phyloP scores from a whole-genome alignment of 139 green algal genomes.

The Closterium sp. region DNA sequence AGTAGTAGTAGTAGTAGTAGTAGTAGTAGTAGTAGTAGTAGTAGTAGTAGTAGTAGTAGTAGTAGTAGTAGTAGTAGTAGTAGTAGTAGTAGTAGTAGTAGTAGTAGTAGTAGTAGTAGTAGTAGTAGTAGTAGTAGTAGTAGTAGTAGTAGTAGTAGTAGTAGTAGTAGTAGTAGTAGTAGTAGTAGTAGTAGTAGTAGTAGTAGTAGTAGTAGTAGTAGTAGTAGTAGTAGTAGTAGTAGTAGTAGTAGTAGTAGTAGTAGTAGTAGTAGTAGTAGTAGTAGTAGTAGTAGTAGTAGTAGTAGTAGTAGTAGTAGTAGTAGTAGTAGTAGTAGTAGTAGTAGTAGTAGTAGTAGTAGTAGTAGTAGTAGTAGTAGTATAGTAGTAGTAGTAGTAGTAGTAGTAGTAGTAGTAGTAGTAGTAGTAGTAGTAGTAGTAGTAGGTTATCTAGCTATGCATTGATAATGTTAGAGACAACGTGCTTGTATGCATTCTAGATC shows the following conservation, averaged over 20 bases:
- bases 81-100: slow-evolving; percentile 16
- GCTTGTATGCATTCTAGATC: no score
- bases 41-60: slow-evolving; percentile 11
- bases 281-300: not conserved
- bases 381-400: no score
- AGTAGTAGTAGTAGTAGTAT: no score
- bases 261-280: slow-evolving; percentile 7
- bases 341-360: no score
- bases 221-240: slow-evolving; percentile 6
- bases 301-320: no score
- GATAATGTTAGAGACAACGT: no score
- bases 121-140: slow-evolving; percentile 3
- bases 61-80: not conserved
- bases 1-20: no score
- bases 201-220: slow-evolving; percentile 4
- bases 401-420: no score
- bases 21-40: slow-evolving; percentile 7
- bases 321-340: no score
- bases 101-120: slow-evolving; percentile 4
- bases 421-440: no score
- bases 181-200: slow-evolving; percentile 3
- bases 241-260: slow-evolving; percentile 6
- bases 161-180: not conserved
- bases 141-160: slow-evolving; percentile 4
- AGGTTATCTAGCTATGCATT: no score